These are phyloP conservation scores for Trametes sanguinea DNA, from an alignment of 768 basidiomycete genomes.

Conservation along the genomic window DNA sequence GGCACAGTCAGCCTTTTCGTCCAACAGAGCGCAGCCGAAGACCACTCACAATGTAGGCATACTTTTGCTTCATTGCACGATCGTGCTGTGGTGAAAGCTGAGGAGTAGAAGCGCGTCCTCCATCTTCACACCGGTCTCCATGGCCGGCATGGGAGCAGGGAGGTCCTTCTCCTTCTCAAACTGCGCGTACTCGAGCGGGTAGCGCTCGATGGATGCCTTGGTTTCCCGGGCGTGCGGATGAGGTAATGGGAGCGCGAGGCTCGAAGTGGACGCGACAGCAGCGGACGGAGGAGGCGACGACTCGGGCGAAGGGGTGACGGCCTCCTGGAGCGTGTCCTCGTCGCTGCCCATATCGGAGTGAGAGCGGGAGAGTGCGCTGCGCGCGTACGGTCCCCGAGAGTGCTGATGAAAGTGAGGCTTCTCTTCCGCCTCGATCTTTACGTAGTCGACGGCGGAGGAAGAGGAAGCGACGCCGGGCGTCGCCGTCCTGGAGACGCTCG, in stretches of 20 bases:
- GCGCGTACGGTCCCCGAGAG: slow-evolving; percentile 10
- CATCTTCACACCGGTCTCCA: slow-evolving; percentile 56
- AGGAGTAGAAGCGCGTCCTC: slow-evolving; percentile 77
- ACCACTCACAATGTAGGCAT: slow-evolving; percentile 7
- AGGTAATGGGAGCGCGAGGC: slow-evolving; percentile 24
- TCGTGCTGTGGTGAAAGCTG: slow-evolving; percentile 70
- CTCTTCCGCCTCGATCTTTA: slow-evolving; percentile 26
- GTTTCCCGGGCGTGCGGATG: slow-evolving; percentile 21
- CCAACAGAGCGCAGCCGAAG: background rate
- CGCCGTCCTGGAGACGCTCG: slow-evolving; percentile 26
- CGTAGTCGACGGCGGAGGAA: slow-evolving; percentile 19
- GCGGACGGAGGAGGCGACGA: slow-evolving; percentile 42
- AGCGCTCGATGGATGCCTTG: slow-evolving; percentile 35
- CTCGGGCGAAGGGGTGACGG: slow-evolving; percentile 70
- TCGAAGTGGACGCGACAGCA: slow-evolving; percentile 27
- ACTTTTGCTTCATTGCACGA: slow-evolving; percentile 28
- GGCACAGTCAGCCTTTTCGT: background rate
- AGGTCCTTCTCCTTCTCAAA: slow-evolving; percentile 45
- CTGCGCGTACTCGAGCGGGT: slow-evolving; percentile 47
- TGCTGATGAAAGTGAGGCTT: slow-evolving; percentile 13
- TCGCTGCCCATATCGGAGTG: slow-evolving; percentile 59
- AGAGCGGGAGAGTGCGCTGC: slow-evolving; percentile 17
- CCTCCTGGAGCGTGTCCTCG: slow-evolving; percentile 67
- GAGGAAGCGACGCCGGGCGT: slow-evolving; percentile 23
- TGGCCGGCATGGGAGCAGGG: slow-evolving; percentile 1